A percentile compares a stretch with the other conserved stretches of the same genome.
Evolutionary conservation across 2,329 filamentous ascomycete species (phyloP).

Genomic region (Colletotrichum echinochloae): DNA sequence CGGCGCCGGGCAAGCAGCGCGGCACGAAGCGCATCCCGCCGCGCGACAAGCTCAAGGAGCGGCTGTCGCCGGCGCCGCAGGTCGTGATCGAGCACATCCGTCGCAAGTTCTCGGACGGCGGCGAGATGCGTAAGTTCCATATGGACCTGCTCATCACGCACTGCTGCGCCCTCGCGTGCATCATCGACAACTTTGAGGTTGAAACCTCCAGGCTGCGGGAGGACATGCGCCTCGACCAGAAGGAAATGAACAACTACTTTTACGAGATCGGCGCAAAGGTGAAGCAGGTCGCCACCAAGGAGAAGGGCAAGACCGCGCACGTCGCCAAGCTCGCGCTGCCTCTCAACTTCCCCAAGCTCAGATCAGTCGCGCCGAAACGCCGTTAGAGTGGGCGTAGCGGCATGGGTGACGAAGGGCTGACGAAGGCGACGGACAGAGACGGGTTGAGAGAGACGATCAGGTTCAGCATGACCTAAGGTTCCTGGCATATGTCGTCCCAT

Average conservation of each 20-base stretch:
- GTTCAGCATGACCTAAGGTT: not conserved
- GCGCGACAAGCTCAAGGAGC: conserved; percentile 70
- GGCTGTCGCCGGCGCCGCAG: conserved; percentile 69
- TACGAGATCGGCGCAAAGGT: conserved; percentile 80
- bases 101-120: conserved; percentile 74
- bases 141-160: conserved; percentile 79
- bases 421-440: not conserved
- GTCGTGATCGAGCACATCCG: conserved; percentile 74
- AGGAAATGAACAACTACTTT: conserved; percentile 78
- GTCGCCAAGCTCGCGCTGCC: conserved; percentile 82
- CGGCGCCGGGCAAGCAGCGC: conserved; percentile 60
- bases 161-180: conserved; percentile 76
- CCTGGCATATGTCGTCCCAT: not conserved
- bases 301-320: conserved; percentile 65
- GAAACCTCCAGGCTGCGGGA: conserved; percentile 77
- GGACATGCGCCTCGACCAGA: conserved; percentile 79
- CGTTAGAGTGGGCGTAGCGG: conserved; percentile 25
- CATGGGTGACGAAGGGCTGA: conserved; percentile 11
- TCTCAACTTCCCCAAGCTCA: conserved; percentile 81
- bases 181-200: conserved; percentile 79
- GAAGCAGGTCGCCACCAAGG: conserved; percentile 70
- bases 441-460: not conserved
- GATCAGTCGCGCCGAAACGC: conserved; percentile 46
- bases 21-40: conserved; percentile 66
- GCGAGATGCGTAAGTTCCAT: conserved; percentile 77